phyloP scores from a whole-genome alignment of 306 rosid species.

The Quercus engelmannii region DNA sequence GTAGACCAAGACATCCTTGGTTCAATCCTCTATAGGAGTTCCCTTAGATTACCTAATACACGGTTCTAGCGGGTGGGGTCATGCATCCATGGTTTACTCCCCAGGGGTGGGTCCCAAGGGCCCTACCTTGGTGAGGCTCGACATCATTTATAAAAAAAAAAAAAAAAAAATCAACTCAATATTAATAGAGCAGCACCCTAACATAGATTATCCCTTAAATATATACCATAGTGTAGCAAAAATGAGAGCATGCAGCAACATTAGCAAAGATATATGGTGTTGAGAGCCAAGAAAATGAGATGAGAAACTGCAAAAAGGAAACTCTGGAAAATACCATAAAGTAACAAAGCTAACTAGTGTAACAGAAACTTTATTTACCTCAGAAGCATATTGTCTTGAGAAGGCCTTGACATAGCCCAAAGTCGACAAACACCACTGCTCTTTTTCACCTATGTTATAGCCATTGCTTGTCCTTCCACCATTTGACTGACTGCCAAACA shows the following conservation, averaged over 20 bases:
- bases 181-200: neutral
- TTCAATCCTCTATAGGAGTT: no score
- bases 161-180: neutral
- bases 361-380: slow-evolving; percentile 50
- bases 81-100: no score
- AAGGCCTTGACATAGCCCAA: slow-evolving; percentile 93
- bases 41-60: no score
- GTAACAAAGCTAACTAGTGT: slow-evolving; percentile 6
- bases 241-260: neutral
- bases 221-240: neutral
- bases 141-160: no score
- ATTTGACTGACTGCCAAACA: slow-evolving; percentile 63
- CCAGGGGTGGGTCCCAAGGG: no score
- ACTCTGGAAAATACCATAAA: neutral
- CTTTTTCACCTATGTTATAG: slow-evolving; percentile 83
- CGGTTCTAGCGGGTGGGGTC: no score
- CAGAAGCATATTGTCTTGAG: slow-evolving; percentile 94
- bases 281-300: neutral
- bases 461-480: slow-evolving; percentile 48
- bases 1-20: no score
- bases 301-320: neutral
- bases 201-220: neutral
- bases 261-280: neutral
- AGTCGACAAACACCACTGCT: slow-evolving; percentile 95
- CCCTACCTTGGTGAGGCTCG: no score